A percentile compares a stretch with the other conserved stretches of the same genome.
phyloP scores from a whole-genome alignment of 257 asterid species.

The Solanum virginianum region DNA sequence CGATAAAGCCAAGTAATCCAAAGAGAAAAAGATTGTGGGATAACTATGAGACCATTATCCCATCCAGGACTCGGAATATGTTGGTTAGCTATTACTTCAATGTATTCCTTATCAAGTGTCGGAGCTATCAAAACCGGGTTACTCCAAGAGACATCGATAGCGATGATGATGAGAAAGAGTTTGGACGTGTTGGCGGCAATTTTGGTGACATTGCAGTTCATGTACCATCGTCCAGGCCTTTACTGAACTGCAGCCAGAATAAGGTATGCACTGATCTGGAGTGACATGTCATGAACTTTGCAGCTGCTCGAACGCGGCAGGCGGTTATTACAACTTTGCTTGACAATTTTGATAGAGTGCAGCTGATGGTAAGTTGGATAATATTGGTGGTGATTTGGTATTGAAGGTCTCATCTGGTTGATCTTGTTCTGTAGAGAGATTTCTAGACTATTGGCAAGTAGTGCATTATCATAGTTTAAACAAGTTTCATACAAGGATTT shows the following conservation, averaged over 20 bases:
- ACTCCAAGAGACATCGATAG: slow-evolving; percentile 58
- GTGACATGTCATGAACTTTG: slow-evolving; percentile 13
- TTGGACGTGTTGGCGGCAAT: slow-evolving; percentile 56
- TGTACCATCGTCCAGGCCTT: slow-evolving; percentile 13
- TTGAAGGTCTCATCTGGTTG: neutral
- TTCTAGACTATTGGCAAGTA: neutral
- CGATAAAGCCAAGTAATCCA: slow-evolving; percentile 15
- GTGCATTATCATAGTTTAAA: neutral
- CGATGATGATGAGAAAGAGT: slow-evolving; percentile 68
- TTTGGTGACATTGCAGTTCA: slow-evolving; percentile 41
- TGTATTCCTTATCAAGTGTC: slow-evolving; percentile 41
- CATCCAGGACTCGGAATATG: slow-evolving; percentile 36
- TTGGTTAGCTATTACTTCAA: slow-evolving; percentile 74
- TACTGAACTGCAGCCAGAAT: slow-evolving; percentile 36
- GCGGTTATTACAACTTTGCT: neutral
- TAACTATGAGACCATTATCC: slow-evolving; percentile 21
- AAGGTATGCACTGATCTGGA: slow-evolving; percentile 28
- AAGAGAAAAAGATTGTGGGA: slow-evolving; percentile 34
- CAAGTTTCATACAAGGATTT: neutral
- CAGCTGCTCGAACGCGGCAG: neutral
- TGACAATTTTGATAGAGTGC: slow-evolving; percentile 1
- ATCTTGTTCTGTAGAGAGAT: neutral
- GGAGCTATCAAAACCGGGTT: slow-evolving; percentile 72
- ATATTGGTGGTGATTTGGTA: neutral
- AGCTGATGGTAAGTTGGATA: neutral